A percentile compares a stretch with the other conserved stretches of the same genome.
Conservation (phyloP, 2,329 filamentous ascomycete species). For the Monosporascus sp. region DNA sequence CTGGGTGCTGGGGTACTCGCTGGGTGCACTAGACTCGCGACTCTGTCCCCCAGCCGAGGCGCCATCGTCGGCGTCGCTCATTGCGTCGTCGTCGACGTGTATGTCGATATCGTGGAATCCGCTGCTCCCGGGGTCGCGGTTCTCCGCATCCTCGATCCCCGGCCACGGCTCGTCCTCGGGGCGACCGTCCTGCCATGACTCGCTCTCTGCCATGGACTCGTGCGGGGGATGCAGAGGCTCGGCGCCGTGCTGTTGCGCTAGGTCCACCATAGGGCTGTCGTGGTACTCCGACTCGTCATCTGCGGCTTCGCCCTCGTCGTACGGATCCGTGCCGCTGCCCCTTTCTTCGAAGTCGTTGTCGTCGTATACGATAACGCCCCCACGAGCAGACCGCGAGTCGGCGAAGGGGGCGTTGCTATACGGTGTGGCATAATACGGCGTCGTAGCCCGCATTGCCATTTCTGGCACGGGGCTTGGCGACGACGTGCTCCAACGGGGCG, state of each 20-base stretch:
- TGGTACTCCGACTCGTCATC: slow-evolving; percentile 21
- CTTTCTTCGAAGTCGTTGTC: slow-evolving; percentile 20
- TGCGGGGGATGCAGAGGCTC: slow-evolving; percentile 4
- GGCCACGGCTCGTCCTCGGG: slow-evolving; percentile 54
- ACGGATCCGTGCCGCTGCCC: slow-evolving; percentile 23
- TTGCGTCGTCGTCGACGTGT: slow-evolving; percentile 20
- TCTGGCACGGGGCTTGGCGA: slow-evolving; percentile 39
- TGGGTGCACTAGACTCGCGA: slow-evolving; percentile 21
- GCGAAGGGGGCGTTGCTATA: slow-evolving; percentile 55
- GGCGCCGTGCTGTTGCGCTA: slow-evolving; percentile 20
- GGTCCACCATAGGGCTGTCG: slow-evolving; percentile 24
- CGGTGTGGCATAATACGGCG: slow-evolving; percentile 69
- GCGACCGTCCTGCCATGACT: slow-evolving; percentile 11
- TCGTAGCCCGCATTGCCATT: slow-evolving; percentile 33
- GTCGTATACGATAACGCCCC: slow-evolving; percentile 24
- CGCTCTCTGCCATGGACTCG: slow-evolving; percentile 7
- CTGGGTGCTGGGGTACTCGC: slow-evolving; percentile 24
- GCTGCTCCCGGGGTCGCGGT: slow-evolving; percentile 37
- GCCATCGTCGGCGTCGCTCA: slow-evolving; percentile 13
- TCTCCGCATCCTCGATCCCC: slow-evolving; percentile 52
- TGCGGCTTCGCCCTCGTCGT: slow-evolving; percentile 31
- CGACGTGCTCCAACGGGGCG: slow-evolving; percentile 48
- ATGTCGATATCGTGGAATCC: slow-evolving; percentile 11
- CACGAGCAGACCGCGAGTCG: slow-evolving; percentile 29
- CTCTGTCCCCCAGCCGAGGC: slow-evolving; percentile 8